These are phyloP conservation scores for Trichoderma arundinaceum DNA, from an alignment of 2,329 filamentous ascomycete genomes.

Conservation along the genomic window DNA sequence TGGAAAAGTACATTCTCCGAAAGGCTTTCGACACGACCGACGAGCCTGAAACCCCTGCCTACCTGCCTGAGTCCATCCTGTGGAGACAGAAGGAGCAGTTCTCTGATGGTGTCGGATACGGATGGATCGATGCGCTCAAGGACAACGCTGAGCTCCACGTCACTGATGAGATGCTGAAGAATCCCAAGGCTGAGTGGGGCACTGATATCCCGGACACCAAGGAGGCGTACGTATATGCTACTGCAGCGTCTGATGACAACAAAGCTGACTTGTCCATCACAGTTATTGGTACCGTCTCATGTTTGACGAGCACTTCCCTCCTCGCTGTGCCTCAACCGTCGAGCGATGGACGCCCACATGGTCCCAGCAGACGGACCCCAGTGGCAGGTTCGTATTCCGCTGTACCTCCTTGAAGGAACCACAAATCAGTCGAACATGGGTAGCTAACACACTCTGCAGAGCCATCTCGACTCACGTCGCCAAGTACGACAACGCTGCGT, in stretches of 20 bases:
- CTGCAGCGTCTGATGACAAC: background rate
- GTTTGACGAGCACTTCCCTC: slow-evolving; percentile 99
- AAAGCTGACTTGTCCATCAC: slow-evolving; percentile 38
- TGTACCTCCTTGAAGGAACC: too few species aligned
- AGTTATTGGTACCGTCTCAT: slow-evolving; percentile 97
- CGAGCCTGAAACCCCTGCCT: slow-evolving; percentile 79
- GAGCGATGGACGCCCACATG: slow-evolving; percentile 97
- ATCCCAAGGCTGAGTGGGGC: slow-evolving; percentile 97
- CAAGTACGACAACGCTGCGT: slow-evolving; percentile 66
- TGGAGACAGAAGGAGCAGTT: slow-evolving; percentile 99
- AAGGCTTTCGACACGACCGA: slow-evolving; percentile 96
- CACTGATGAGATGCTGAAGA: slow-evolving; percentile 97
- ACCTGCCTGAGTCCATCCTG: slow-evolving; percentile 94
- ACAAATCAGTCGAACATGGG: too few species aligned
- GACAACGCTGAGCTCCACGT: slow-evolving; percentile 89
- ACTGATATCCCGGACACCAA: slow-evolving; percentile 92
- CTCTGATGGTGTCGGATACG: slow-evolving; percentile 96
- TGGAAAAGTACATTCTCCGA: slow-evolving; percentile 98
- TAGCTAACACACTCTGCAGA: slow-evolving; percentile 50
- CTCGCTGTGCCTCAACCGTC: slow-evolving; percentile 87
- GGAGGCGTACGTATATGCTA: slow-evolving; percentile 71
- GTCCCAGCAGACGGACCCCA: slow-evolving; percentile 95
- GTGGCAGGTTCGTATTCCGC: slow-evolving; percentile 69
- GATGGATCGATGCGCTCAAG: slow-evolving; percentile 98
- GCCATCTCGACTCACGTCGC: slow-evolving; percentile 77